Percentiles rank a stretch among this genome's conserved stretches.
Conservation (phyloP, 768 basidiomycete genomes). For the Suillus cothurnatus region DNA sequence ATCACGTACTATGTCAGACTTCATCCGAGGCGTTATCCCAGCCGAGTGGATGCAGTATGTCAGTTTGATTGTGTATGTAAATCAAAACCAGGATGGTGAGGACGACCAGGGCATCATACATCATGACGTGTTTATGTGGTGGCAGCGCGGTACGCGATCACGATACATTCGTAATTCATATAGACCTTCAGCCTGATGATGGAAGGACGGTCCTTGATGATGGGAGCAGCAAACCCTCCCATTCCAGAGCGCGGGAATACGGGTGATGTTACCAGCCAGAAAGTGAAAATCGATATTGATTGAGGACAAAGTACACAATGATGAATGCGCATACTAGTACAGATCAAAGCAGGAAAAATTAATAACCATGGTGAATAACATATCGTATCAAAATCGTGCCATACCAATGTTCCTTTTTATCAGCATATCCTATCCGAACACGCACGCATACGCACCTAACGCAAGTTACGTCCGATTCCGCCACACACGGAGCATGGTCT, state of each 20-base stretch:
- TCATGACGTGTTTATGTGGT: neutral
- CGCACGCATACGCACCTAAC: constrained; percentile 15
- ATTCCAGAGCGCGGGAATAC: neutral
- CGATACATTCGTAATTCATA: neutral
- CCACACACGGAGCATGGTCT: constrained; percentile 57
- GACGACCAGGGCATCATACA: neutral
- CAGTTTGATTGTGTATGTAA: neutral
- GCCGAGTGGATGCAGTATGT: too few species aligned
- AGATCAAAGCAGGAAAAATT: neutral
- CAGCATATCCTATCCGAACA: neutral
- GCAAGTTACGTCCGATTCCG: constrained; percentile 63
- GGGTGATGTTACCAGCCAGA: neutral
- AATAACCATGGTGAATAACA: neutral
- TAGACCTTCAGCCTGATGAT: too few species aligned
- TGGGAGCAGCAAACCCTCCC: neutral
- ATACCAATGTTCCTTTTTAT: neutral
- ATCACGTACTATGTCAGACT: neutral
- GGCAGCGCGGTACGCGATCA: neutral
- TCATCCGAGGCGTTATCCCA: neutral
- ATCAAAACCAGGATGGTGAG: neutral
- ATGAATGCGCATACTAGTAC: neutral
- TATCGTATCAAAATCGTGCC: neutral
- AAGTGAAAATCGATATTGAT: neutral
- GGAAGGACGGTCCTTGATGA: neutral
- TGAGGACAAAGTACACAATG: neutral